Base-by-base conservation (phyloP, 345 rosid species). In the Pistacia atlantica region DNA sequence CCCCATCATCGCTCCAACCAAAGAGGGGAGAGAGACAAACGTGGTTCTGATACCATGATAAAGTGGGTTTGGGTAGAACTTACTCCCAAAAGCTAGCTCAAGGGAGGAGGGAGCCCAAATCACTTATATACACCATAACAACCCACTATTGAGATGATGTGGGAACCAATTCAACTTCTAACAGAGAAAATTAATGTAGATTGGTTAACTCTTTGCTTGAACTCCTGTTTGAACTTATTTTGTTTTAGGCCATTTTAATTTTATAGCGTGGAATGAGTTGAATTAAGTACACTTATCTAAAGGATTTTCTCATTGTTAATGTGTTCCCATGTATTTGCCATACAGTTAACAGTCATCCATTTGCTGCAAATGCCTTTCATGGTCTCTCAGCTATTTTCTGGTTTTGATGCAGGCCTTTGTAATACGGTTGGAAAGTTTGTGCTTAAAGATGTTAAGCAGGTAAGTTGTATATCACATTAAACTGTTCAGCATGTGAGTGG, bases 391-490 rank as follows among this genome's bases (percentile, higher is more conserved):
- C 5, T 38, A 37, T 65, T 42, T 56, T 67, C 75, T 67, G 51
- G 76, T 78, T 74, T 42, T 61, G 54, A 49, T 75, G 84, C 80
- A 88, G 93, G 86, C 33, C 9, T 86, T 22, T 20, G 79, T 38
- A 71, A 78, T 14, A 65, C 54, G 0, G 4, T 87, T 3, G 91
- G 90, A 45, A 83, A 62, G 80, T 33, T 80, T 12, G 80, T 82
- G 75, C 72, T 83, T 2, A 91, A 89, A 80, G 84, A 78, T 72
- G 80, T 78, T 59, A 86, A 80, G 68, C 91, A 89, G 90, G 91
- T 84, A 75, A 86, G 68, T 57, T 31, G 45, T 56, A 35, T 45
- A 67, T 33, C 14, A 46, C 20, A 20, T 37, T 33, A 31, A 33
- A 16, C 8, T 2, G 17, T 51, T 0, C 6, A 13, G 8, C 37